A percentile compares a stretch with the other conserved stretches of the same genome.
phyloP scores from a whole-genome alignment of 768 basidiomycete genomes.

The Hypholoma fasciculare region DNA sequence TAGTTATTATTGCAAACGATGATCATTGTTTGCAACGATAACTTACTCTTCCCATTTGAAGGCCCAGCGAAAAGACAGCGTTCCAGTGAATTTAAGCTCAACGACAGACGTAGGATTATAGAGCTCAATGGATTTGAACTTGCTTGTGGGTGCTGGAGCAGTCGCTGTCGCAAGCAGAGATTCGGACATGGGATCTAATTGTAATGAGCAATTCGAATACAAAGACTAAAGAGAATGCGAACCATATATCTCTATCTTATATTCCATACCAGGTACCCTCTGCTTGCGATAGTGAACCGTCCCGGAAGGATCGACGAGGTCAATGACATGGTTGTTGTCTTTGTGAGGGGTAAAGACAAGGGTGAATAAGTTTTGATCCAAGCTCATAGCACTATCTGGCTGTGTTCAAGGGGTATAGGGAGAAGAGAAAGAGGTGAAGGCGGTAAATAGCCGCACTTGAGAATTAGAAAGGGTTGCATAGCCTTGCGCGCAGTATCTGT shows the following conservation, averaged over 20 bases:
- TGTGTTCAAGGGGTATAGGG: constrained; percentile 9
- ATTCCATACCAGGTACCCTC: constrained; percentile 50
- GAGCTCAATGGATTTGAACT: constrained; percentile 74
- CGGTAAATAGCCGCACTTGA: constrained; percentile 5
- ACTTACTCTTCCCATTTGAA: constrained; percentile 86
- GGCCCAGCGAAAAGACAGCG: constrained; percentile 70
- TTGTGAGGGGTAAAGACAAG: constrained; percentile 62
- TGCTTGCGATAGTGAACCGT: constrained; percentile 73
- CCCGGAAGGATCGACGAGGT: constrained; percentile 68
- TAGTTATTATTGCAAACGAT: too few relatives aligned
- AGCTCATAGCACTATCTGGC: constrained; percentile 53
- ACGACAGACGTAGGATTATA: constrained; percentile 71
- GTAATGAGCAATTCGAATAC: not conserved
- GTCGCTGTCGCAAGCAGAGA: constrained; percentile 69
- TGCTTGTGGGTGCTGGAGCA: constrained; percentile 63
- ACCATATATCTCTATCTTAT: constrained; percentile 73
- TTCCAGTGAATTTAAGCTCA: constrained; percentile 74
- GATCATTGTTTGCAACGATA: not conserved
- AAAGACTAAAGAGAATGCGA: constrained; percentile 17
- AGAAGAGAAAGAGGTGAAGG: constrained; percentile 4
- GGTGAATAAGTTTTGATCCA: constrained; percentile 87
- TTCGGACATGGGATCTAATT: constrained; percentile 69
- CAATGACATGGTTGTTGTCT: constrained; percentile 60
- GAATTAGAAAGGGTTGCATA: constrained; percentile 9
- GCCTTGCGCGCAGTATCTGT: constrained; percentile 14